Evolutionary conservation across 2,329 filamentous ascomycete genomes (phyloP), one percentile per base, ranked within the genome.

Genomic region (Metarhizium humberi): DNA sequence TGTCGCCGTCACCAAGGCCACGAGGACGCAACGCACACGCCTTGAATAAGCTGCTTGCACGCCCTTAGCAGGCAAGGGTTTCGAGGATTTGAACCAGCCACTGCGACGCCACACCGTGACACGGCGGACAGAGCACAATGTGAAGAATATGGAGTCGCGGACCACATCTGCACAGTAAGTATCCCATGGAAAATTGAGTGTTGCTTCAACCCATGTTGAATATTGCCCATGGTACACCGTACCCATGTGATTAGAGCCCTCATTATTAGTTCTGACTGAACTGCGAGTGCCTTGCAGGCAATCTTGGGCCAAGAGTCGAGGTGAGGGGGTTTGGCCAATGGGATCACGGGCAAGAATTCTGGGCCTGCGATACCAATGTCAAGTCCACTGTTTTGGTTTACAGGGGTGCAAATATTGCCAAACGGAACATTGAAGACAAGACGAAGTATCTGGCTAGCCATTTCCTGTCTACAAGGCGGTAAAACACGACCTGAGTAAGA

Each of bases 11-110:
- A 25, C 18, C n/a, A 1, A 20, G 6, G 50, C 50, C 50, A 52
- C 50, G 50, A 52, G 50, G 50, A 38, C 20, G 20, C 34, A 42
- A 52, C 40, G 50, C 50, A 52, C 50, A 52, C 50, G 50, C 50
- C 50, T 29, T 29, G 38, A 18, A 16, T 11, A 13, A 14, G 25
- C 20, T 30, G 10, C 13, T 11, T 30, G 6, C 45, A 48, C 45
- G 11, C 45, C 45, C 45, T 16, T 11, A 2, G 1, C 45, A 29
- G 10, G 30, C 20, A 11, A 14, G 45, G 45, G 45, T 48, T 32
- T 11, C 25, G 20, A 45, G 18, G 6, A 48, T 18, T 48, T 20
- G 18, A 18, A 46, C 10, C 45, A 30, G 20, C 45, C 42, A 45
- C 42, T 13, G 11, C 16, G n/a, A 45, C 16, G 45, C 25, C 45